Percentiles rank a stretch among this genome's conserved stretches.
Evolutionary conservation across 768 basidiomycete genomes (phyloP).

Genomic region (Nevesoporus exiguus): DNA sequence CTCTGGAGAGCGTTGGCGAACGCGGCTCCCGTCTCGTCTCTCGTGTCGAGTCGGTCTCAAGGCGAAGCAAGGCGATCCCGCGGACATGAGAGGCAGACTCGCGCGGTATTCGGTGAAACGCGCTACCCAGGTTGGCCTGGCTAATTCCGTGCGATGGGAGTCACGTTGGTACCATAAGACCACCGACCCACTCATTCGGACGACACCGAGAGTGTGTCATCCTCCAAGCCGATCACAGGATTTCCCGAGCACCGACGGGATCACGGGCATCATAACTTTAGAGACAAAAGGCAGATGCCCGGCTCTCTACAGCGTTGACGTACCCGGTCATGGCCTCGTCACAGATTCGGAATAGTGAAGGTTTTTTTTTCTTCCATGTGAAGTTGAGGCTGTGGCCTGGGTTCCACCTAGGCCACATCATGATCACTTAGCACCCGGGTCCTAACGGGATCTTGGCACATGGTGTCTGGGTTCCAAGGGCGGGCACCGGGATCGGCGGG

Average conservation of each 20-base stretch:
- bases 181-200: neutral
- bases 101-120: neutral
- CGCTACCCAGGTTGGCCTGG: neutral
- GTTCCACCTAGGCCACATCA: neutral
- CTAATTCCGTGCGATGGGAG: neutral
- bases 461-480: neutral
- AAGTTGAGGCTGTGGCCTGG: neutral
- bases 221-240: too few species aligned
- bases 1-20: neutral
- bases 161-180: neutral
- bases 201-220: neutral
- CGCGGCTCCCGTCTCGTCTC: neutral
- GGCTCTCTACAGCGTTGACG: neutral
- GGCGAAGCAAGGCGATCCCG: neutral
- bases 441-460: neutral
- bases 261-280: neutral
- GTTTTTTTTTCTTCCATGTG: neutral
- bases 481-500: neutral
- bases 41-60: neutral
- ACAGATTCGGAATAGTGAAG: neutral
- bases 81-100: constrained; percentile 3
- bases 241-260: neutral
- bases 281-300: neutral
- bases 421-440: neutral
- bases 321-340: neutral